phyloP scores from a whole-genome alignment of 768 basidiomycete species.

The Kwoniella dejecticola region DNA sequence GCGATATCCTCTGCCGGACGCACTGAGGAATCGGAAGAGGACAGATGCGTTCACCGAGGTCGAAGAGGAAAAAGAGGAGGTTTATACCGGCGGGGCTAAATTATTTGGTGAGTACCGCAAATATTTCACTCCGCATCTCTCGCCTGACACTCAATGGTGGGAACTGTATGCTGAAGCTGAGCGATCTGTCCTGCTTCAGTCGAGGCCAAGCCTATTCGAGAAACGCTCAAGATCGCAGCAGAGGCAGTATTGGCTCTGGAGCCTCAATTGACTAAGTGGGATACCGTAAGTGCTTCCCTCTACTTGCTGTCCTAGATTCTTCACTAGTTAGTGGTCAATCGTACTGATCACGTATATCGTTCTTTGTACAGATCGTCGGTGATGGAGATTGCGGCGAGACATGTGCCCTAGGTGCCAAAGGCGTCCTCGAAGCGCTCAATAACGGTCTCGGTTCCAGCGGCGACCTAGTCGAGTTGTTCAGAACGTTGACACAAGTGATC shows the following conservation, averaged over 20 bases:
- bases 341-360: no score
- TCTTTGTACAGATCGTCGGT: conserved; percentile 55
- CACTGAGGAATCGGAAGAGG: conserved; percentile 29
- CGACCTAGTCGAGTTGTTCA: conserved; percentile 48
- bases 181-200: not conserved
- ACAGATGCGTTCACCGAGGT: conserved; percentile 43
- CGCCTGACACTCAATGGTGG: no score
- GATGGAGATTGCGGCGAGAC: conserved; percentile 54
- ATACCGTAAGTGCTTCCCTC: conserved; percentile 51
- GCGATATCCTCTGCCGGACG: conserved; percentile 39
- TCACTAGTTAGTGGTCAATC: no score
- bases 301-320: no score
- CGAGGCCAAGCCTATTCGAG: conserved; percentile 27
- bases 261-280: conserved; percentile 50
- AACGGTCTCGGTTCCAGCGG: conserved; percentile 43
- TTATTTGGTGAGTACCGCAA: conserved; percentile 43
- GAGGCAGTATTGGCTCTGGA: conserved; percentile 45
- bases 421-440: conserved; percentile 36
- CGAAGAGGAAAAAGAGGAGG: conserved; percentile 35
- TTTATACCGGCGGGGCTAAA: conserved; percentile 28
- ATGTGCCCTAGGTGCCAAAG: conserved; percentile 49
- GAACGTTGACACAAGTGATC: conserved; percentile 48
- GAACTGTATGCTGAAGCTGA: not conserved
- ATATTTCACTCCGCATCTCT: no score
- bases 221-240: conserved; percentile 41